A percentile compares a stretch with the other conserved stretches of the same genome.
Evolutionary conservation across 805 yeast genomes (phyloP).

Genomic region (Schizosaccharomyces pombe): DNA sequence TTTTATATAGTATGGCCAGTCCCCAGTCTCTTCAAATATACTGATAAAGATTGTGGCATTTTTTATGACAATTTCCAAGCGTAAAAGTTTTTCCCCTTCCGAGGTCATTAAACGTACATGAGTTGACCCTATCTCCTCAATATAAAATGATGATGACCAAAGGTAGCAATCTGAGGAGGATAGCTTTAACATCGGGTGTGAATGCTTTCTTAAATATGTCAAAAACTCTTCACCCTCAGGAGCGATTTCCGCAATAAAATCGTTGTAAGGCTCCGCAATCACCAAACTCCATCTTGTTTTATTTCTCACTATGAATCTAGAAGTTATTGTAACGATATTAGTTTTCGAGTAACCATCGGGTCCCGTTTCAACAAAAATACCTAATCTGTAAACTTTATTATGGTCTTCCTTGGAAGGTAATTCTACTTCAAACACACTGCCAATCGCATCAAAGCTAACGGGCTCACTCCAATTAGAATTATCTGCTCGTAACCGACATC

Average conservation of each 20-base stretch:
- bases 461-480: constrained; percentile 53
- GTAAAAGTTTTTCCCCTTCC: constrained; percentile 37
- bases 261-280: constrained; percentile 18
- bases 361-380: constrained; percentile 58
- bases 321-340: constrained; percentile 56
- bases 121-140: constrained; percentile 64
- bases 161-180: constrained; percentile 7
- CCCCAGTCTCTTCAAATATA: constrained; percentile 42
- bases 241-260: background rate
- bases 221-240: background rate
- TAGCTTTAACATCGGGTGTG: background rate
- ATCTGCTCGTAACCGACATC: constrained; percentile 42
- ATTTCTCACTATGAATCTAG: constrained; percentile 59
- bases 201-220: background rate
- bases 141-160: constrained; percentile 76
- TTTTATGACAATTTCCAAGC: constrained; percentile 55
- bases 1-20: constrained; percentile 84
- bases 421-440: constrained; percentile 42
- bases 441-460: constrained; percentile 71
- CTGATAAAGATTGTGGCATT: constrained; percentile 61
- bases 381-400: constrained; percentile 41
- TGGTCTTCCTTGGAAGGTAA: constrained; percentile 16
- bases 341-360: constrained; percentile 58
- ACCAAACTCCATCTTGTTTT: constrained; percentile 31
- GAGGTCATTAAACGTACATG: constrained; percentile 46